Conservation (phyloP, 306 rosid genomes). For the Acacia crassicarpa region DNA sequence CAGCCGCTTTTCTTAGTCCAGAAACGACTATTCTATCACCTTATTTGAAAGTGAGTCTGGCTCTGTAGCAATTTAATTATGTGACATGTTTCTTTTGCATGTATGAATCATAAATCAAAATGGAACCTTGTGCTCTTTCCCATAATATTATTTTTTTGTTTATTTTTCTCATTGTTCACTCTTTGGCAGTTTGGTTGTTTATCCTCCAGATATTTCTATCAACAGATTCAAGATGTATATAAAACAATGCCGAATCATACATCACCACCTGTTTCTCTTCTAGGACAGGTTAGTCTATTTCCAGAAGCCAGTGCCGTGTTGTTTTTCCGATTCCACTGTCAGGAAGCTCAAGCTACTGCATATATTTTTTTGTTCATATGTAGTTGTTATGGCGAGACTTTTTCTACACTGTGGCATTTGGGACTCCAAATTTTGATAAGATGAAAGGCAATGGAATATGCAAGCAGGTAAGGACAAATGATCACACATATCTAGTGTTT, state of each 20-base stretch:
- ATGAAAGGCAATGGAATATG: conserved; percentile 84
- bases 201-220: conserved; percentile 89
- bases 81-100: conserved; percentile 19
- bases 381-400: conserved; percentile 95
- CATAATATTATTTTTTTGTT: not conserved
- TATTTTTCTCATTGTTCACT: conserved; percentile 20
- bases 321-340: conserved; percentile 3
- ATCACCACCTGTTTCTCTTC: conserved; percentile 84
- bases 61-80: conserved; percentile 6
- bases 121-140: not conserved
- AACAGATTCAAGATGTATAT: conserved; percentile 64
- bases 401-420: conserved; percentile 88
- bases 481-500: not conserved
- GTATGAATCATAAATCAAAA: conserved; percentile 3
- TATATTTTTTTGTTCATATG: conserved; percentile 5
- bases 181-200: conserved; percentile 90
- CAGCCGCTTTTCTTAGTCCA: conserved; percentile 81
- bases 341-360: conserved; percentile 36
- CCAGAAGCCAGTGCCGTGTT: conserved; percentile 15
- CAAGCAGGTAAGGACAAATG: conserved; percentile 66
- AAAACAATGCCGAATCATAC: conserved; percentile 65
- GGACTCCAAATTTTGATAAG: conserved; percentile 85
- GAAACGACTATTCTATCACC: conserved; percentile 92
- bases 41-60: conserved; percentile 79
- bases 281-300: conserved; percentile 71